These are phyloP conservation scores for Cladosporium cucumerinum DNA, from an alignment of 2,329 filamentous ascomycete species.

Conservation along the genomic window DNA sequence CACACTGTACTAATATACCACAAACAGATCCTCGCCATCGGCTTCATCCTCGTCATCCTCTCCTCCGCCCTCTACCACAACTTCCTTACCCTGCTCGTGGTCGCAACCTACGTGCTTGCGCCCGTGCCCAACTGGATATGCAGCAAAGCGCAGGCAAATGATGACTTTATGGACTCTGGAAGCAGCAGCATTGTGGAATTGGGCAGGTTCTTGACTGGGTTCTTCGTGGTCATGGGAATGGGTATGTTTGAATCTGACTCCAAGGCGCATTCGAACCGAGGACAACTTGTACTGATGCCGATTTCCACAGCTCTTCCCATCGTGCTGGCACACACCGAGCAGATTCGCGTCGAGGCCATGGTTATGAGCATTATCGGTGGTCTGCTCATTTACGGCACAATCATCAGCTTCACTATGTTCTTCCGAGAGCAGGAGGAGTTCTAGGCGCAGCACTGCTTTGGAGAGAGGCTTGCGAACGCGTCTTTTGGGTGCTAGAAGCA, in stretches of 20 bases:
- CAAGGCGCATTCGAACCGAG: background rate
- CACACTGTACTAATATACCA: background rate
- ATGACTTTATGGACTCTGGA: slow-evolving; percentile 89
- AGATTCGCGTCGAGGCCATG: slow-evolving; percentile 83
- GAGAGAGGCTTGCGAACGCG: background rate
- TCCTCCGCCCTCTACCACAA: slow-evolving; percentile 92
- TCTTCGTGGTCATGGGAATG: slow-evolving; percentile 95
- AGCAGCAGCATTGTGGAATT: slow-evolving; percentile 86
- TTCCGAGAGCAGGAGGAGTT: slow-evolving; percentile 98
- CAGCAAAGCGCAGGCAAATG: slow-evolving; percentile 78
- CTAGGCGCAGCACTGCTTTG: slow-evolving; percentile 41
- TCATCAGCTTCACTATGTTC: slow-evolving; percentile 97
- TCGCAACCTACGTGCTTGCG: slow-evolving; percentile 90
- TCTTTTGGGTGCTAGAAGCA: background rate
- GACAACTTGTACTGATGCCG: background rate
- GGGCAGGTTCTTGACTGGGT: slow-evolving; percentile 89
- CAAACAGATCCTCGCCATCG: slow-evolving; percentile 79
- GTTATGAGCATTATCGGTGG: slow-evolving; percentile 93
- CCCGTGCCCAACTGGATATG: slow-evolving; percentile 97
- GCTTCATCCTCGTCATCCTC: slow-evolving; percentile 97
- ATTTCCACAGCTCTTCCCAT: slow-evolving; percentile 69
- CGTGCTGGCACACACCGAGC: slow-evolving; percentile 78
- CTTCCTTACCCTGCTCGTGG: slow-evolving; percentile 92
- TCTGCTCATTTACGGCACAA: slow-evolving; percentile 92
- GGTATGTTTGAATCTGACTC: slow-evolving; percentile 59